These are phyloP conservation scores for Kwoniella botswanensis DNA, from an alignment of 768 basidiomycete genomes.

Conservation along the genomic window DNA sequence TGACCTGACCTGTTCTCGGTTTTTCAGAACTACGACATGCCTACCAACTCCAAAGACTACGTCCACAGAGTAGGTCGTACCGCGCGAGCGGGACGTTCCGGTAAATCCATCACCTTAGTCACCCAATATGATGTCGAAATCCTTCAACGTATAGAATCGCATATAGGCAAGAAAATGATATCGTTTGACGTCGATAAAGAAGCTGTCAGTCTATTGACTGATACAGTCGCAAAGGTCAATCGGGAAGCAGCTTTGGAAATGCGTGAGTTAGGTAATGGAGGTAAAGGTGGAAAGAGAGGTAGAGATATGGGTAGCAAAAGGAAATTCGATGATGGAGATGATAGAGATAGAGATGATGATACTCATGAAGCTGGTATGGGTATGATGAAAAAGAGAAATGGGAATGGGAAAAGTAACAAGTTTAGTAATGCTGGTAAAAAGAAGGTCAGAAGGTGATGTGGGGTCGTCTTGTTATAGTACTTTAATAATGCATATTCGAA, in stretches of 20 bases:
- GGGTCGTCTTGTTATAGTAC: not conserved
- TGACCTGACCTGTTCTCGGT: not conserved
- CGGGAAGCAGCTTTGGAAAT: constrained; percentile 74
- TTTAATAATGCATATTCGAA: not conserved
- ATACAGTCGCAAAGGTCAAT: constrained; percentile 86
- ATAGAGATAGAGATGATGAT: constrained; percentile 83
- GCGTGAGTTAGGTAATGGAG: constrained; percentile 71
- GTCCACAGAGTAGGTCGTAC: constrained; percentile 98
- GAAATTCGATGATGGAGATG: constrained; percentile 32
- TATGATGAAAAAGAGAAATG: constrained; percentile 21
- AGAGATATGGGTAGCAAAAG: constrained; percentile 59
- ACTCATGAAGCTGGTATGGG: constrained; percentile 89
- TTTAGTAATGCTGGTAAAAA: constrained; percentile 22
- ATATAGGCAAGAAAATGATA: constrained; percentile 89
- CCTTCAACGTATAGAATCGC: constrained; percentile 89
- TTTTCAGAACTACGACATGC: constrained; percentile 82
- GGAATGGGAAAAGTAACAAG: constrained; percentile 14
- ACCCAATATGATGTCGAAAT: constrained; percentile 99
- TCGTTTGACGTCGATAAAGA: constrained; percentile 80
- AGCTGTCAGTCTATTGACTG: constrained; percentile 82
- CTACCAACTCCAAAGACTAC: constrained; percentile 98
- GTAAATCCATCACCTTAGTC: constrained; percentile 95
- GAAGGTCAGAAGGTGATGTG: constrained; percentile 1
- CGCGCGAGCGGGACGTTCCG: constrained; percentile 94
- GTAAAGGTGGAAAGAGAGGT: constrained; percentile 63